Percentiles rank a stretch among this genome's conserved stretches.
phyloP scores from a whole-genome alignment of 169 alveolate genomes.

The Plasmodium blacklocki region DNA sequence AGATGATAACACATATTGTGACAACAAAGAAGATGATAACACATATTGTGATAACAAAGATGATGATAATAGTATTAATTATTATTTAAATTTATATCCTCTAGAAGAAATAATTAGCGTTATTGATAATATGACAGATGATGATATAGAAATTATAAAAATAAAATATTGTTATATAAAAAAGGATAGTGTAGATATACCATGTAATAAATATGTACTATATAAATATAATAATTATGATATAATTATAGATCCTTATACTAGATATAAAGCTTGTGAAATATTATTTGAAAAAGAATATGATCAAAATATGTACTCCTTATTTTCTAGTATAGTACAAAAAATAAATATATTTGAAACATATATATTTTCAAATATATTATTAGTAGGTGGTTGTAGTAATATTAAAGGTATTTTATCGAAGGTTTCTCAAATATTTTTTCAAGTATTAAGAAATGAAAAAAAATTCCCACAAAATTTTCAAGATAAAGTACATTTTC shows the following conservation, averaged over 20 bases:
- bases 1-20: neutral
- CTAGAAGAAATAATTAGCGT: conserved; percentile 36
- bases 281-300: conserved; percentile 48
- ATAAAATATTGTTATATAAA: conserved; percentile 68
- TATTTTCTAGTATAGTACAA: conserved; percentile 40
- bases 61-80: conserved; percentile 4
- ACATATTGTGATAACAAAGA: neutral
- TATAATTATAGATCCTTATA: conserved; percentile 46
- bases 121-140: conserved; percentile 54
- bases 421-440: conserved; percentile 30
- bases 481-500: conserved; percentile 49
- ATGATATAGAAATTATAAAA: conserved; percentile 64
- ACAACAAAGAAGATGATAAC: neutral
- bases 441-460: conserved; percentile 28
- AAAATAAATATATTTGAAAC: conserved; percentile 30
- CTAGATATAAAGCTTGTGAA: conserved; percentile 76
- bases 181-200: conserved; percentile 19
- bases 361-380: conserved; percentile 49
- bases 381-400: conserved; percentile 73
- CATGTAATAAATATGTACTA: conserved; percentile 36
- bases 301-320: conserved; percentile 56
- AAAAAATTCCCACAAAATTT: conserved; percentile 20
- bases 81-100: conserved; percentile 18
- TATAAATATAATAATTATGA: conserved; percentile 39
- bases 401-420: conserved; percentile 70